Evolutionary conservation across 345 rosid genomes (phyloP).

Genomic region (Corchorus olitorius): DNA sequence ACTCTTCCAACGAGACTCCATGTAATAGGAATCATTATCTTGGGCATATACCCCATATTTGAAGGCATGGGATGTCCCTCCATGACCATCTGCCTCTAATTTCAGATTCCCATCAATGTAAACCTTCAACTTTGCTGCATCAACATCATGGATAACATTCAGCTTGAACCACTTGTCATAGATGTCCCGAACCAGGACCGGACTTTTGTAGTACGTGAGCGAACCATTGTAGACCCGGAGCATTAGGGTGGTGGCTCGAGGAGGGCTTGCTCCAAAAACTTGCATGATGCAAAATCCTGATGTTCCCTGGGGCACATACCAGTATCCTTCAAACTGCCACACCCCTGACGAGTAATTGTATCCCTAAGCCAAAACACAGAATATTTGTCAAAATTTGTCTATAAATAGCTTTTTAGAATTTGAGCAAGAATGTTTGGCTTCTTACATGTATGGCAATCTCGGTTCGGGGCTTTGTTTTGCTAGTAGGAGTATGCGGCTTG

Average conservation of each 20-base stretch:
- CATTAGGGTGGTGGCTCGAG: slow-evolving; percentile 28
- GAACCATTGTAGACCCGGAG: slow-evolving; percentile 38
- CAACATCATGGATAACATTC: slow-evolving; percentile 36
- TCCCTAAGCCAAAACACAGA: slow-evolving; percentile 22
- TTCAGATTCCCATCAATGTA: slow-evolving; percentile 17
- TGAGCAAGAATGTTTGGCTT: neutral
- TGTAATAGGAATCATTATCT: slow-evolving; percentile 14
- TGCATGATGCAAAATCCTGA: slow-evolving; percentile 41
- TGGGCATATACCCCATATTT: slow-evolving; percentile 34
- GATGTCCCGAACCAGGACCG: slow-evolving; percentile 20
- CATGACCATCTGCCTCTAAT: slow-evolving; percentile 21
- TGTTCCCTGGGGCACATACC: slow-evolving; percentile 38
- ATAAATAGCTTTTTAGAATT: neutral
- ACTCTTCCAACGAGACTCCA: slow-evolving; percentile 38
- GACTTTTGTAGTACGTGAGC: slow-evolving; percentile 24
- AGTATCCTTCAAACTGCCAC: slow-evolving; percentile 46
- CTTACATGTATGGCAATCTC: slow-evolving; percentile 14
- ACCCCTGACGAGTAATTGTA: slow-evolving; percentile 32
- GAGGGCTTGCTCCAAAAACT: slow-evolving; percentile 31
- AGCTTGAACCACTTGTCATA: slow-evolving; percentile 32
- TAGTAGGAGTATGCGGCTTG: neutral
- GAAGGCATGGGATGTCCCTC: slow-evolving; percentile 30
- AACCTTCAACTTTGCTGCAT: slow-evolving; percentile 13
- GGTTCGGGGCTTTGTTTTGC: slow-evolving; percentile 10
- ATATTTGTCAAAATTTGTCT: neutral